phyloP scores from a whole-genome alignment of 1,139 yeast species.

The Protomyces inundatus region DNA sequence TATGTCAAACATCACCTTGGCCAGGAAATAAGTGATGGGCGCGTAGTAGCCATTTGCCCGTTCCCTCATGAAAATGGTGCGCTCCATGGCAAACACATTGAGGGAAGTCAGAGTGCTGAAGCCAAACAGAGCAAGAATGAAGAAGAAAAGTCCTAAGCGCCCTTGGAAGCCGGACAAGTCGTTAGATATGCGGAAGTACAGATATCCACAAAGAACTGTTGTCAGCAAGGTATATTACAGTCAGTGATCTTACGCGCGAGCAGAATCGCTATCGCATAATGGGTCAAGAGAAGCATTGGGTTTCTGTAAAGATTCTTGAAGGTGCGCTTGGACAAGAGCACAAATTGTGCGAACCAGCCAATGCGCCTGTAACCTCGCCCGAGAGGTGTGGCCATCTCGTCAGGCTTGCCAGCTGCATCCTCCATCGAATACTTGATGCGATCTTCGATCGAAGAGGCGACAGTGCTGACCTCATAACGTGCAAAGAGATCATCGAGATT shows the following conservation, averaged over 20 bases:
- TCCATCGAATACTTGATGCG: not conserved
- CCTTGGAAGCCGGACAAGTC: conserved; percentile 96
- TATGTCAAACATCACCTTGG: conserved; percentile 84
- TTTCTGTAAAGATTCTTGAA: conserved; percentile 88
- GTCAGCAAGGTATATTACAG: not conserved
- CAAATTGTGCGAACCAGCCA: conserved; percentile 42
- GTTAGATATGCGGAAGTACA: conserved; percentile 74
- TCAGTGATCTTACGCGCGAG: conserved; percentile 52
- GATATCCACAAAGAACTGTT: conserved; percentile 64
- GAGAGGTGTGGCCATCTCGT: conserved; percentile 4
- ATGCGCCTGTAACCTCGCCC: conserved; percentile 12
- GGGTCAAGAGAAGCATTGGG: conserved; percentile 76
- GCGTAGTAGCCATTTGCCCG: conserved; percentile 90
- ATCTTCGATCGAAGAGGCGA: not conserved
- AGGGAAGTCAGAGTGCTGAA: conserved; percentile 88
- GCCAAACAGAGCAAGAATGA: conserved; percentile 78
- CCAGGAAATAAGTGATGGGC: conserved; percentile 74
- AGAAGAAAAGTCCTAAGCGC: conserved; percentile 82
- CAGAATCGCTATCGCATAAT: conserved; percentile 67
- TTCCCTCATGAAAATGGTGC: conserved; percentile 84
- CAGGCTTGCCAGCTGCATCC: not conserved
- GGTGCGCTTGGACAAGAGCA: conserved; percentile 72
- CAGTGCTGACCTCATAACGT: conserved; percentile 3
- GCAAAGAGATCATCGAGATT: not conserved
- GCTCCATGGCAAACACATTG: conserved; percentile 71